phyloP scores from a whole-genome alignment of 2,329 filamentous ascomycete species.

The Colletotrichum sp. region DNA sequence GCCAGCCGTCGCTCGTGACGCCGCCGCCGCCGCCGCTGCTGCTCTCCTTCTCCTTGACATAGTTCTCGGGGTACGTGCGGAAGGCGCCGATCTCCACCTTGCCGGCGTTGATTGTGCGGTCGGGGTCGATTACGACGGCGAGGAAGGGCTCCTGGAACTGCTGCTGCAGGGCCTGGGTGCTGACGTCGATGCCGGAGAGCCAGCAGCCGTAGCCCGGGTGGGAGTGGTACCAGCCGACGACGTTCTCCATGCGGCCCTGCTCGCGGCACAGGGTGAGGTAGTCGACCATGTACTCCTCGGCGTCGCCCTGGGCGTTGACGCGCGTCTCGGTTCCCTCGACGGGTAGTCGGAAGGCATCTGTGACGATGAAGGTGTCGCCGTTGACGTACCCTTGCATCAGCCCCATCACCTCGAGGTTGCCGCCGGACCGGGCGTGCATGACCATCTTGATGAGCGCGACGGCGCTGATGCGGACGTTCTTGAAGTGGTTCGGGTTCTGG shows the following conservation, averaged over 20 bases:
- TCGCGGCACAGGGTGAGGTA: constrained; percentile 81
- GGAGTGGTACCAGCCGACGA: constrained; percentile 97
- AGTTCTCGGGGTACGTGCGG: constrained; percentile 81
- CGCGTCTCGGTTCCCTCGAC: constrained; percentile 98
- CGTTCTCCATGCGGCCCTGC: constrained; percentile 83
- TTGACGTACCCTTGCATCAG: constrained; percentile 96
- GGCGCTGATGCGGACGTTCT: constrained; percentile 89
- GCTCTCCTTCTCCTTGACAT: constrained; percentile 55
- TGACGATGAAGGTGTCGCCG: constrained; percentile 85
- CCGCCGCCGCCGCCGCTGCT: constrained; percentile 40
- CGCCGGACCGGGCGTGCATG: constrained; percentile 97
- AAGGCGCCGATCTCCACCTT: constrained; percentile 99
- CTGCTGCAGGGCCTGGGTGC: constrained; percentile 87
- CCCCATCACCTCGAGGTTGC: constrained; percentile 94
- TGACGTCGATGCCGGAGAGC: constrained; percentile 95
- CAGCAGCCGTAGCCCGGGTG: constrained; percentile 98
- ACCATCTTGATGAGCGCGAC: constrained; percentile 98
- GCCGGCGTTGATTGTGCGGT: constrained; percentile 91
- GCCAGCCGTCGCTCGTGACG: constrained; percentile 60
- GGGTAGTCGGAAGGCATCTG: constrained; percentile 90
- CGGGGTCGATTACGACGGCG: constrained; percentile 91
- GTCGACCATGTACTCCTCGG: constrained; percentile 94
- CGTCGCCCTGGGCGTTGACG: constrained; percentile 94
- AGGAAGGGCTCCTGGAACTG: constrained; percentile 88
- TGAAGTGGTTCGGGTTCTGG: constrained; percentile 85